Base-by-base conservation (phyloP, 2,329 filamentous ascomycete species). In the Gnomoniopsis sp. region DNA sequence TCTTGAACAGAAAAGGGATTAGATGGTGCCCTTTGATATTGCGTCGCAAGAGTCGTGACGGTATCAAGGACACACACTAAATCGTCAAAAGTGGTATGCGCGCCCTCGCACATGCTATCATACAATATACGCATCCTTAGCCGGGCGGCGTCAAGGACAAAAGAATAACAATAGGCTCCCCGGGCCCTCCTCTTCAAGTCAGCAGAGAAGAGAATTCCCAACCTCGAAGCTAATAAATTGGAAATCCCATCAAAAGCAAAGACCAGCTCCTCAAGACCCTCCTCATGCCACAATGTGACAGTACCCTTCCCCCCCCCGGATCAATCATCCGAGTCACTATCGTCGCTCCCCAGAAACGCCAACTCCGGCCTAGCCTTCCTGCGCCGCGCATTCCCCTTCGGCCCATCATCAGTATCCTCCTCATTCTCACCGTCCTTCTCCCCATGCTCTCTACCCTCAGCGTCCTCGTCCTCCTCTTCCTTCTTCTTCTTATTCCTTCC, bases 331-430 rank as follows among this genome's bases (percentile, higher is more conserved):
- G 80, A 84, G 62, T 91, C 88, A 60, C 84, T 87, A 61, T 90
- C 88, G 59, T 90, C 88, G 63, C 85, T 83, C 14, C 83, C 88
- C 63, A 92, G 72, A 67, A 92, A 92, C 1, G 83, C 84, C 65
- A 88, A 69, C 63, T 83, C 84, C 1, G 75, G 72, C 66, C 72
- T 72, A 46, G 77, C 75, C 63, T 77, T 79, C 38, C 77, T 74
- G n/a, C 77, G 74, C 58, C 77, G 75, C n/a, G 75, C 75, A 11
- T 78, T 76, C 56, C 75, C 72, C 15, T 70, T 70, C 7, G 68
- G 75, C 62, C 70, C 70, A 6, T 65, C 65, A 3, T 67, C 65
- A 49, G 71, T 70, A 49, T 67, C 70, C 0, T 68, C 67, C 1
- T 68, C 69, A 53, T 62, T 58, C 1, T 67, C 64, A 2, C 65